Percentiles rank a stretch among this genome's conserved stretches.
Conservation (phyloP, 345 rosid genomes). For the Firmiana major region DNA sequence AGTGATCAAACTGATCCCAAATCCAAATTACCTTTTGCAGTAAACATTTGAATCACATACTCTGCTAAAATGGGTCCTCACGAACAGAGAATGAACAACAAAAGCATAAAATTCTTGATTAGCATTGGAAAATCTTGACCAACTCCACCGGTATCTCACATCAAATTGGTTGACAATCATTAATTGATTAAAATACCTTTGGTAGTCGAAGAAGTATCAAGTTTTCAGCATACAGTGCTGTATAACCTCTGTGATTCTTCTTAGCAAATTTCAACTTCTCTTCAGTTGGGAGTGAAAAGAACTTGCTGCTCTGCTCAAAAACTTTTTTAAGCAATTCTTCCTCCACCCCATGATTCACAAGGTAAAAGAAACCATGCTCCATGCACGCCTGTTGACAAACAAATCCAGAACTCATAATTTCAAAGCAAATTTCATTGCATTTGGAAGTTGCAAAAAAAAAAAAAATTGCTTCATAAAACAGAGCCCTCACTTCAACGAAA, state of each 20-base stretch:
- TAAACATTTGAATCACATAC: background rate
- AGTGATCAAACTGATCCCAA: background rate
- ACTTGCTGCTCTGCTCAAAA: constrained; percentile 49
- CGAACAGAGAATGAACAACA: background rate
- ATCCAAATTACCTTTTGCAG: background rate
- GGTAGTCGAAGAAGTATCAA: constrained; percentile 30
- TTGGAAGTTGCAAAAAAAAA: background rate
- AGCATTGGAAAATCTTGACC: background rate
- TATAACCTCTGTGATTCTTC: constrained; percentile 56
- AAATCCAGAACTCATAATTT: background rate
- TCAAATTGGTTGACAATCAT: background rate
- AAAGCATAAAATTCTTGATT: background rate
- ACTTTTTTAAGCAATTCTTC: constrained; percentile 43
- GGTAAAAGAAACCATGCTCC: constrained; percentile 80
- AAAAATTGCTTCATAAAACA: background rate
- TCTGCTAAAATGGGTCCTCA: background rate
- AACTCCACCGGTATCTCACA: background rate
- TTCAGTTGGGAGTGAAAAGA: constrained; percentile 65
- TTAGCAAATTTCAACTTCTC: constrained; percentile 51
- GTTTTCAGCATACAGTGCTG: constrained; percentile 50
- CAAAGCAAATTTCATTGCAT: background rate
- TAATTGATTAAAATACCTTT: constrained; percentile 30
- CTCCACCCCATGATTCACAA: constrained; percentile 75
- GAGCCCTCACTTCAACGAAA: background rate
- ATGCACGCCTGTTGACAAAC: constrained; percentile 52